These are phyloP conservation scores for Lachancea lanzarotensis DNA, from an alignment of 805 yeast genomes.

Conservation along the genomic window DNA sequence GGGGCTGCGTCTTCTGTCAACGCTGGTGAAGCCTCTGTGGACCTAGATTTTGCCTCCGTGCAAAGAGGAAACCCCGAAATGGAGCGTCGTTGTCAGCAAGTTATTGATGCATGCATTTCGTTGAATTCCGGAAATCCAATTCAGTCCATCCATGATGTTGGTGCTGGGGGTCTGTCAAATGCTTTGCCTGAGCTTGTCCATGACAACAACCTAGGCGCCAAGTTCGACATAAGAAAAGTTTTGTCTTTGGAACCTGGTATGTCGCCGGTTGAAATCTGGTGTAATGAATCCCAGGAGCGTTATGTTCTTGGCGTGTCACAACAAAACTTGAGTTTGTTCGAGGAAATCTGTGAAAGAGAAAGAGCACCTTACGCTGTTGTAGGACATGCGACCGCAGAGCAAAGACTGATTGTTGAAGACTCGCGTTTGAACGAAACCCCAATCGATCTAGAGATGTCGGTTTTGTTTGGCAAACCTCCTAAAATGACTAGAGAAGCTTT, in stretches of 20 bases:
- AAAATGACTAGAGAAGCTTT: slow-evolving; percentile 75
- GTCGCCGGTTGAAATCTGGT: slow-evolving; percentile 99
- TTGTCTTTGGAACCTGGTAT: slow-evolving; percentile 91
- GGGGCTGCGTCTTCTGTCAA: slow-evolving; percentile 98
- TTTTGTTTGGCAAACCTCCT: slow-evolving; percentile 95
- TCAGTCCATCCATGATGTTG: slow-evolving; percentile 96
- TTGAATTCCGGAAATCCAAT: slow-evolving; percentile 73
- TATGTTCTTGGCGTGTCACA: slow-evolving; percentile 90
- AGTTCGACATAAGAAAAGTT: slow-evolving; percentile 83
- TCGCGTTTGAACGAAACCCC: slow-evolving; percentile 73
- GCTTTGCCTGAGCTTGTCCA: slow-evolving; percentile 97
- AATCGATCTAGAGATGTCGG: slow-evolving; percentile 91
- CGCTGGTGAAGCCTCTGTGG: slow-evolving; percentile 96
- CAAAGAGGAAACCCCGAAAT: slow-evolving; percentile 99
- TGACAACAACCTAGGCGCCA: slow-evolving; percentile 93
- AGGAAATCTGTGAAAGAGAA: slow-evolving; percentile 83
- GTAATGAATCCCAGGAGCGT: slow-evolving; percentile 98
- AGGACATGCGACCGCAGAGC: slow-evolving; percentile 86
- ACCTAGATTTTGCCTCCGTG: slow-evolving; percentile 95
- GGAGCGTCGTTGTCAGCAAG: slow-evolving; percentile 99
- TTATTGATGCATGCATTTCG: slow-evolving; percentile 87
- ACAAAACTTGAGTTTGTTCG: slow-evolving; percentile 63
- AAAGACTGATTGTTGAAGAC: slow-evolving; percentile 76
- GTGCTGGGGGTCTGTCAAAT: slow-evolving; percentile 98
- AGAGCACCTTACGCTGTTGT: slow-evolving; percentile 95